phyloP scores from a whole-genome alignment of 768 basidiomycete species.

The Asterophora lycoperdoides region DNA sequence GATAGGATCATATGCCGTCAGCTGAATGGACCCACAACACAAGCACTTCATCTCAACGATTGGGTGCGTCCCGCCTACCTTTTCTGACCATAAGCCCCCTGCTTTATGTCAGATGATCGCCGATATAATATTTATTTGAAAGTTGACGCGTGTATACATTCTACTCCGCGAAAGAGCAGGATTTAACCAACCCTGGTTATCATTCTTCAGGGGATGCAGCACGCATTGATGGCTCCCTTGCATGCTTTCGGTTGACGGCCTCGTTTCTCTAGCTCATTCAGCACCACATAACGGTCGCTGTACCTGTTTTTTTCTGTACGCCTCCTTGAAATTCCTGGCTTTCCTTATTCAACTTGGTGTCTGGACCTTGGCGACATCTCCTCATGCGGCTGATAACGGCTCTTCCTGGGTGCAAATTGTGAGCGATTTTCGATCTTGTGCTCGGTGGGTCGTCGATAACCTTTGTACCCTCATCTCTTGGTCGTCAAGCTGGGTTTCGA shows the following conservation, averaged over 20 bases:
- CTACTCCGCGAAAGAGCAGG: constrained; percentile 3
- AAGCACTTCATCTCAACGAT: neutral
- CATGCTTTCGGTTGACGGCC: constrained; percentile 12
- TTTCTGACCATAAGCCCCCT: neutral
- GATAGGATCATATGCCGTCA: too few relatives aligned
- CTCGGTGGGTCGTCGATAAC: too few relatives aligned
- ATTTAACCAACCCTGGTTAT: neutral
- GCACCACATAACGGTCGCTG: constrained; percentile 3
- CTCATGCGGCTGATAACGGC: too few relatives aligned
- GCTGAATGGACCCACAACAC: too few relatives aligned
- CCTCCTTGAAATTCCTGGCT: constrained; percentile 4
- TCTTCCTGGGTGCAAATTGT: too few relatives aligned
- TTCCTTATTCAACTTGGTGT: neutral
- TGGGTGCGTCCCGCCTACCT: neutral
- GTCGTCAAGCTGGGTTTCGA: too few relatives aligned
- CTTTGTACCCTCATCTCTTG: too few relatives aligned
- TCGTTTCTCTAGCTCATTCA: constrained; percentile 17
- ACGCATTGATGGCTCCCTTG: neutral
- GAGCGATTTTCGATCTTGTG: too few relatives aligned
- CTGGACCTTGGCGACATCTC: too few relatives aligned
- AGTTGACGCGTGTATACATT: neutral
- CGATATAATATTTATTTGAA: neutral
- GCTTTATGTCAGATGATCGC: constrained; percentile 4
- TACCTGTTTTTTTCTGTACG: constrained; percentile 7
- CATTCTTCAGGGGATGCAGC: neutral